Evolutionary conservation across 2,329 filamentous ascomycete genomes (phyloP).

Genomic region (Neocucurbitaria cava): DNA sequence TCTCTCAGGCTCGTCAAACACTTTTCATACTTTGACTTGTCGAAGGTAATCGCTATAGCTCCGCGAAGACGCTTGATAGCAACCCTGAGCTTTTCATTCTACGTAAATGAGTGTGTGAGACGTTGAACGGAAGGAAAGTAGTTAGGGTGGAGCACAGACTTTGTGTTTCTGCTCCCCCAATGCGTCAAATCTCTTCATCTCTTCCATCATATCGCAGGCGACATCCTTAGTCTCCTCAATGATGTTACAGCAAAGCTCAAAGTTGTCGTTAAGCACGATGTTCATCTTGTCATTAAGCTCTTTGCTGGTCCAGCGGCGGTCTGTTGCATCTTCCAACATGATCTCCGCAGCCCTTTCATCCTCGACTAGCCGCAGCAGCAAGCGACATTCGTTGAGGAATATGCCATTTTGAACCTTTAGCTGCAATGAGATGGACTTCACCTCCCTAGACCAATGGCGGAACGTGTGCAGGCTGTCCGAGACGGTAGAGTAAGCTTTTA

Average conservation of each 20-base stretch:
- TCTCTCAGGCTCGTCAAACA: slow-evolving; percentile 20
- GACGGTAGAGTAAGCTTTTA: slow-evolving; percentile 25
- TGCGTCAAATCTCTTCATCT: slow-evolving; percentile 26
- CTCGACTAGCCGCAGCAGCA: slow-evolving; percentile 23
- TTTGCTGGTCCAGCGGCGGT: slow-evolving; percentile 22
- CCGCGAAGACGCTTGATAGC: slow-evolving; percentile 19
- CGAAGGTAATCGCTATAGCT: slow-evolving; percentile 19
- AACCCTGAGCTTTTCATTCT: slow-evolving; percentile 17
- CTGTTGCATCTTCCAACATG: slow-evolving; percentile 25
- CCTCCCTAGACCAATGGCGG: slow-evolving; percentile 24
- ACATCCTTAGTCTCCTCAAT: slow-evolving; percentile 21
- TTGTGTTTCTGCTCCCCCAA: slow-evolving; percentile 14
- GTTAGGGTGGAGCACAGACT: slow-evolving; percentile 11
- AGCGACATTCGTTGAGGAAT: slow-evolving; percentile 31
- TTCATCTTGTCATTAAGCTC: slow-evolving; percentile 22
- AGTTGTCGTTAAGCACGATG: slow-evolving; percentile 13
- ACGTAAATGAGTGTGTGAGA: not conserved
- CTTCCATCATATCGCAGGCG: slow-evolving; percentile 14
- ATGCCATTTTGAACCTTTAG: slow-evolving; percentile 22
- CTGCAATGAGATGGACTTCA: slow-evolving; percentile 18
- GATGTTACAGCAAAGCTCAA: slow-evolving; percentile 19
- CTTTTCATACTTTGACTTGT: slow-evolving; percentile 25
- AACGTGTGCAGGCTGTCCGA: slow-evolving; percentile 20
- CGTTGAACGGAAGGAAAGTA: slow-evolving; percentile 1
- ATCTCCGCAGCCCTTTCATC: slow-evolving; percentile 14